Conservation (phyloP, 2,329 filamentous ascomycete genomes). For the Acarospora socialis region DNA sequence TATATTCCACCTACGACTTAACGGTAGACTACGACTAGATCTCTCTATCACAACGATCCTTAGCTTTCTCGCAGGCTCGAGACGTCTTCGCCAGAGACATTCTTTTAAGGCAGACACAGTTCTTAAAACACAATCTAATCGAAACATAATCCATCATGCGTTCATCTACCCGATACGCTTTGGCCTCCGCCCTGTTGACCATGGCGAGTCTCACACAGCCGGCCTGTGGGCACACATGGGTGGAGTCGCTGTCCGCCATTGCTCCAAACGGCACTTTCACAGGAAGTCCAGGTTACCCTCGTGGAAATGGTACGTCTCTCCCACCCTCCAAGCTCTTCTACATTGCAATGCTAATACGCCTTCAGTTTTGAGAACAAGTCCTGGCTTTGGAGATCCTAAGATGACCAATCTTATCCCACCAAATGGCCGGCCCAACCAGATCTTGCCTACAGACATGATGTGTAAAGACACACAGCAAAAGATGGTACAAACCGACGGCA, state of each 20-base stretch:
- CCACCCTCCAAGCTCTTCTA: constrained; percentile 35
- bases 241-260: constrained; percentile 61
- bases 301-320: constrained; percentile 43
- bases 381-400: constrained; percentile 42
- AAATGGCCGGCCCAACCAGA: constrained; percentile 32
- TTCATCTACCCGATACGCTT: neutral
- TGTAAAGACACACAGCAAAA: constrained; percentile 51
- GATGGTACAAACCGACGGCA: constrained; percentile 41
- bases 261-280: constrained; percentile 59
- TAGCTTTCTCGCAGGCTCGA: constrained; percentile 1
- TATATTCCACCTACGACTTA: too few species aligned
- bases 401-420: constrained; percentile 51
- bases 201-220: constrained; percentile 19
- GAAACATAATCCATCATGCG: neutral
- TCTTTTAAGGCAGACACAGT: too few species aligned
- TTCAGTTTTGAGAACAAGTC: constrained; percentile 17
- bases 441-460: constrained; percentile 40
- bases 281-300: constrained; percentile 58
- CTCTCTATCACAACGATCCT: too few species aligned
- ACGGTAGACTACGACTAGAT: too few species aligned
- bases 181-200: constrained; percentile 10
- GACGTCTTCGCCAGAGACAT: too few species aligned
- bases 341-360: neutral
- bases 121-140: too few species aligned
- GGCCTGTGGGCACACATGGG: constrained; percentile 58